Evolutionary conservation across 768 basidiomycete genomes (phyloP), one percentile per base, ranked within the genome.

Genomic region (Mycena haematopus): DNA sequence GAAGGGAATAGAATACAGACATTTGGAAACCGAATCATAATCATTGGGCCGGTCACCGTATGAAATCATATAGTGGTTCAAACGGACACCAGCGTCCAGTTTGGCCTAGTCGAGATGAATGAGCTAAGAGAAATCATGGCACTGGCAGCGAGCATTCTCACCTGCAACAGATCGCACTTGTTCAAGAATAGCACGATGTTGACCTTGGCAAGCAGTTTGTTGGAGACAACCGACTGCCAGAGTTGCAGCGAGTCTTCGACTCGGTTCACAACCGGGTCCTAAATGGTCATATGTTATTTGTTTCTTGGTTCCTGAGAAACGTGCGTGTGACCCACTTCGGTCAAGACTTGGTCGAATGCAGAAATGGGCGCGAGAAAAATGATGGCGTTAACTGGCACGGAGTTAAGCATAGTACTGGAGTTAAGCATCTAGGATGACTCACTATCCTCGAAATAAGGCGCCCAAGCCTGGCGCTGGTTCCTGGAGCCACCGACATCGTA

Each of bases 321-420:
- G 19, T 33, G 51, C 63, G 56, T 36, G 45, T 50, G 47, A 69
- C 75, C 63, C 61, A 91, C 91, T 83, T 93, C 92, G 27, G 84
- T 79, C 60, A 93, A 81, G 44, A 90, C 86, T 76, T 93, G 92
- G 78, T 93, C 92, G 68, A 94, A 94, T 25, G 89, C 90, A 40
- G 92, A 93, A 50, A 95, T 92, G 33, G 92, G 92, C 38, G 90
- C 92, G 60, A 95, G 83, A 76, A 93, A 95, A 63, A 95, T 93
- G 71, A 95, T 91, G 46, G 91, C 91, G 72, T 92, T 90, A 38
- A 92, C 92, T 93, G 73, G 62, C 6, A 59, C 36, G 17, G 14
- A 44, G 33, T 35, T 50, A 40, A 13, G 59, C 22, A n/a, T 3
- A 40, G 11, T 10, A 35, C 36, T 46, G 35, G 27, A 45, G 24